Conservation (phyloP, 1,284 basidiomycete species). For the Blastosporella zonata region DNA sequence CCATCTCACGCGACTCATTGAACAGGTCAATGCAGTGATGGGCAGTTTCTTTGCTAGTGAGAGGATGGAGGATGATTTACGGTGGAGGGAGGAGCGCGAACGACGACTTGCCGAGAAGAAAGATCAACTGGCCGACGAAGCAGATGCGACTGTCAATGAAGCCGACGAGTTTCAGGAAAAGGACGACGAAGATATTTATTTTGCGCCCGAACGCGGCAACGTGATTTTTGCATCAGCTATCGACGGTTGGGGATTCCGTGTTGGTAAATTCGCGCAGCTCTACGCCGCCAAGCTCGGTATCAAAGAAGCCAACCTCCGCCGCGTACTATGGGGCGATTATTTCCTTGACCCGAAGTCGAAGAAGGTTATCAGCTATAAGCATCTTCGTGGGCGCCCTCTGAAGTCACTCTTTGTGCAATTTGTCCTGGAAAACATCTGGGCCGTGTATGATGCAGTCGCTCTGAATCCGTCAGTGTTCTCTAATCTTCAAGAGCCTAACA, state of each 20-base stretch:
- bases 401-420: constrained; percentile 99
- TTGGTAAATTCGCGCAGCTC: constrained; percentile 91
- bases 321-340: constrained; percentile 96
- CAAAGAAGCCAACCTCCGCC: constrained; percentile 83
- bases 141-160: constrained; percentile 56
- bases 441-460: constrained; percentile 87
- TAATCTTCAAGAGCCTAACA: constrained; percentile 59
- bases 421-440: constrained; percentile 96
- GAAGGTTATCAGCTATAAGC: constrained; percentile 88
- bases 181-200: constrained; percentile 98
- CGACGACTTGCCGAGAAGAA: constrained; percentile 74
- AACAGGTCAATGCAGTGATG: constrained; percentile 98
- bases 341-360: constrained; percentile 98
- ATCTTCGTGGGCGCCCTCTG: constrained; percentile 79
- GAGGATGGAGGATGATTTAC: constrained; percentile 94
- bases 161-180: constrained; percentile 81
- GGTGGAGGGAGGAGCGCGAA: constrained; percentile 93
- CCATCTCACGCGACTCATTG: constrained; percentile 89
- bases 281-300: constrained; percentile 92
- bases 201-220: constrained; percentile 94
- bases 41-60: constrained; percentile 94
- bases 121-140: constrained; percentile 64
- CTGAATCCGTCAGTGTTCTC: constrained; percentile 74
- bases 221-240: constrained; percentile 97
- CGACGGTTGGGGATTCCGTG: constrained; percentile 97